A percentile compares a stretch with the other conserved stretches of the same genome.
Evolutionary conservation across 192 early-diverging fungal genomes (phyloP).

Genomic region (Coemansia sp.): DNA sequence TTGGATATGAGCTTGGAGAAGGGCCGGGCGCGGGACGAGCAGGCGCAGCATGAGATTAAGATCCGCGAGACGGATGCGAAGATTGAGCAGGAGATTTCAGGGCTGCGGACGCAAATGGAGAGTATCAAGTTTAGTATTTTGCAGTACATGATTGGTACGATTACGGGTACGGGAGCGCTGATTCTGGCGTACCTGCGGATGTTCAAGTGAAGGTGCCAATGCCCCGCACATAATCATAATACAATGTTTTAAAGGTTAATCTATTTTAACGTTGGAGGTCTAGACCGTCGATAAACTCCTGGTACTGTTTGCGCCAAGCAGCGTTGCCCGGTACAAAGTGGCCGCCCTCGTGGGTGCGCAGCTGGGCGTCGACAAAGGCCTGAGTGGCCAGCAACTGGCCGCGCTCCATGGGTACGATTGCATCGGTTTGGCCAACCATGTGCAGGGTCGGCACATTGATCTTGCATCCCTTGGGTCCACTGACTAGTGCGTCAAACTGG

Average conservation of each 20-base stretch:
- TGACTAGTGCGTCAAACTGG: slow-evolving; percentile 10
- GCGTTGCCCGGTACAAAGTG: slow-evolving; percentile 44
- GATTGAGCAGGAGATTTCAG: slow-evolving; percentile 87
- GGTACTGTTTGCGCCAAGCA: slow-evolving; percentile 22
- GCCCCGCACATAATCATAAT: slow-evolving; percentile 25
- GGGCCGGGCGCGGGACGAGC: slow-evolving; percentile 82
- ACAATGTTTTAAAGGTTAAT: too few species aligned
- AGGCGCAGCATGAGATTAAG: slow-evolving; percentile 76
- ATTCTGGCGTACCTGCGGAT: slow-evolving; percentile 60
- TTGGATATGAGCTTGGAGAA: slow-evolving; percentile 90
- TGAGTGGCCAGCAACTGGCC: slow-evolving; percentile 18
- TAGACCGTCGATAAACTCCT: slow-evolving; percentile 18
- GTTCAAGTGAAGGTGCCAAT: slow-evolving; percentile 65
- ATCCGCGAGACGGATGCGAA: slow-evolving; percentile 83
- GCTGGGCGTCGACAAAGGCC: slow-evolving; percentile 15
- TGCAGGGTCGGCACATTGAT: slow-evolving; percentile 10
- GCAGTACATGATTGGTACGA: slow-evolving; percentile 81
- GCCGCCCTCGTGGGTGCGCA: slow-evolving; percentile 25
- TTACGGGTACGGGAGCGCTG: slow-evolving; percentile 80
- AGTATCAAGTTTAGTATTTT: slow-evolving; percentile 82
- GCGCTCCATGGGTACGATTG: slow-evolving; percentile 23
- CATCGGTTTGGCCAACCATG: slow-evolving; percentile 24
- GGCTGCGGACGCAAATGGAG: slow-evolving; percentile 81
- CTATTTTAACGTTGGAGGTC: neutral
- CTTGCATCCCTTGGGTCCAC: neutral